A percentile compares a stretch with the other conserved stretches of the same genome.
Evolutionary conservation across 2,329 filamentous ascomycete species (phyloP).

Genomic region (Diplodia seriata): DNA sequence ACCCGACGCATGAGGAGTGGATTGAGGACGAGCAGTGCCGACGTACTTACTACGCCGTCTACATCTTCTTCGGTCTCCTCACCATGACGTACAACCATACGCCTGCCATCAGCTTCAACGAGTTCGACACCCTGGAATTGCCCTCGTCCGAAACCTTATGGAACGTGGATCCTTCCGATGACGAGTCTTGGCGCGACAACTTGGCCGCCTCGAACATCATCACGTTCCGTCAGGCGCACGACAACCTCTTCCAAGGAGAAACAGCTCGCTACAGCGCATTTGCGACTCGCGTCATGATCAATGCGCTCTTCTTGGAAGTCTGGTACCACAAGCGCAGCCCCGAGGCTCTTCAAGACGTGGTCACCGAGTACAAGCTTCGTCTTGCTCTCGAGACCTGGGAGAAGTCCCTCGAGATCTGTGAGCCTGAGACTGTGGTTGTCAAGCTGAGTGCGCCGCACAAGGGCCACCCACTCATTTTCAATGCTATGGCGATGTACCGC

Average conservation of each 20-base stretch:
- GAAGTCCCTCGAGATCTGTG: slow-evolving; percentile 90
- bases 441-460: slow-evolving; percentile 94
- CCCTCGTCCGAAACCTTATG: slow-evolving; percentile 93
- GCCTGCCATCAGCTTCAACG: slow-evolving; percentile 96
- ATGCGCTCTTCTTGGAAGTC: slow-evolving; percentile 95
- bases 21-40: slow-evolving; percentile 95
- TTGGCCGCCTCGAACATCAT: slow-evolving; percentile 73
- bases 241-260: slow-evolving; percentile 94
- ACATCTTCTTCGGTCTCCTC: slow-evolving; percentile 96
- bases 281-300: slow-evolving; percentile 97
- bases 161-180: slow-evolving; percentile 83
- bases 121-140: slow-evolving; percentile 91
- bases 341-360: slow-evolving; percentile 95
- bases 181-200: slow-evolving; percentile 82
- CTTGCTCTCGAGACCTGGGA: slow-evolving; percentile 98
- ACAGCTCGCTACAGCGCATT: slow-evolving; percentile 92
- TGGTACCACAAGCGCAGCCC: slow-evolving; percentile 99
- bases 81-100: slow-evolving; percentile 98
- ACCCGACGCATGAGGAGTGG: slow-evolving; percentile 87
- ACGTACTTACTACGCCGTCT: slow-evolving; percentile 96
- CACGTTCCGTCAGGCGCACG: slow-evolving; percentile 92
- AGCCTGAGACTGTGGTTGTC: slow-evolving; percentile 86
- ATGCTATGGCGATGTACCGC: slow-evolving; percentile 95
- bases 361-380: slow-evolving; percentile 96
- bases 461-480: slow-evolving; percentile 95